Conservation (phyloP, 2,329 filamentous ascomycete species). For the Scytalidium lignicola region DNA sequence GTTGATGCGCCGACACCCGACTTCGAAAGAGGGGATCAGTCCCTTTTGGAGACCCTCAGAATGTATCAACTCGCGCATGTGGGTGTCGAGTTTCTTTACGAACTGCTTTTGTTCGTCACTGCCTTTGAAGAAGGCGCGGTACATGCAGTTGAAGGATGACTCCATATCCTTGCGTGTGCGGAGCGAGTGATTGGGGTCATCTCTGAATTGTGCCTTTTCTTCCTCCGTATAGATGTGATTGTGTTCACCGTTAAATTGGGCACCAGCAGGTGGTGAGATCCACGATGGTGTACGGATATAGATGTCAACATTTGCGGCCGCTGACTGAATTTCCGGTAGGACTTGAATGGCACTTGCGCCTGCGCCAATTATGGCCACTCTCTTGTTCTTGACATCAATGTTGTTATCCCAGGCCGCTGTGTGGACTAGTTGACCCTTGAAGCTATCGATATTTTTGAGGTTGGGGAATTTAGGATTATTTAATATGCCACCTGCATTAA, state of each 20-base stretch:
- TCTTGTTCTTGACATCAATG: slow-evolving; percentile 20
- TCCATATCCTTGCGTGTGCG: background rate
- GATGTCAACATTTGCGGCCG: slow-evolving; percentile 33
- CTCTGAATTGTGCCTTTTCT: slow-evolving; percentile 32
- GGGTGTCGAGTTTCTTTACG: background rate
- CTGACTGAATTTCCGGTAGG: slow-evolving; percentile 27
- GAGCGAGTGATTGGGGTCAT: slow-evolving; percentile 17
- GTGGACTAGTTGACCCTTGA: slow-evolving; percentile 38
- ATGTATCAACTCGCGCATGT: slow-evolving; percentile 26
- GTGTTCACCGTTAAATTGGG: background rate
- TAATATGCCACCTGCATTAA: slow-evolving; percentile 2
- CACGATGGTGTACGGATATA: slow-evolving; percentile 45
- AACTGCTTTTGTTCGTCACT: slow-evolving; percentile 16
- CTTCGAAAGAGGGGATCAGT: slow-evolving; percentile 32
- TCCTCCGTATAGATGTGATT: slow-evolving; percentile 27
- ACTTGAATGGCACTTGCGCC: slow-evolving; percentile 37
- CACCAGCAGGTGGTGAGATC: slow-evolving; percentile 29
- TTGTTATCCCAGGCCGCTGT: slow-evolving; percentile 32
- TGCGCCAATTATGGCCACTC: slow-evolving; percentile 28
- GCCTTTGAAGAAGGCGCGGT: slow-evolving; percentile 32
- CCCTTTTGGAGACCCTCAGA: slow-evolving; percentile 20
- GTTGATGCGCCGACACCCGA: slow-evolving; percentile 34
- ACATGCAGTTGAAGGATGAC: slow-evolving; percentile 12
- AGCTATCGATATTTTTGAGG: slow-evolving; percentile 40
- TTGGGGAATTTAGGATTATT: slow-evolving; percentile 44